phyloP scores from a whole-genome alignment of 441 rosid genomes.

The Gossypium gossypioides region DNA sequence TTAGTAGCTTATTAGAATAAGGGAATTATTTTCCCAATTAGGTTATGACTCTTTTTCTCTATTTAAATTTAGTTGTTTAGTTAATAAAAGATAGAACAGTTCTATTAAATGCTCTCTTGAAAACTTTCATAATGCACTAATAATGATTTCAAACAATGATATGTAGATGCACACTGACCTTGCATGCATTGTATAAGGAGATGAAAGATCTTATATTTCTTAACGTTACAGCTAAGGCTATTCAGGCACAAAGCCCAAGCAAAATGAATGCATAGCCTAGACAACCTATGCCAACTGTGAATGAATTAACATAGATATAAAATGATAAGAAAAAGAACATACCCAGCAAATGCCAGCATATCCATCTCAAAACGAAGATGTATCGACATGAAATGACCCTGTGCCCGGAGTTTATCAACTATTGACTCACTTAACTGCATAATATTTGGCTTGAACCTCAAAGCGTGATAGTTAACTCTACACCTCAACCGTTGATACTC shows the following conservation, averaged over 20 bases:
- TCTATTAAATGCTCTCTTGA: no score
- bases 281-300: not conserved
- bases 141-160: no score
- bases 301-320: slow-evolving; percentile 4
- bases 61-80: no score
- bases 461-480: slow-evolving; percentile 76
- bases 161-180: not conserved
- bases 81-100: no score
- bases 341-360: slow-evolving; percentile 98
- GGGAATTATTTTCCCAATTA: no score
- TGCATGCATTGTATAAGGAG: not conserved
- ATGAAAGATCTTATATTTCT: not conserved
- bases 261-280: not conserved
- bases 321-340: slow-evolving; percentile 23
- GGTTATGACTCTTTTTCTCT: no score
- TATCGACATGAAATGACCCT: slow-evolving; percentile 96
- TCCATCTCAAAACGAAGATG: slow-evolving; percentile 99
- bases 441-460: slow-evolving; percentile 82
- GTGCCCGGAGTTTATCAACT: slow-evolving; percentile 76
- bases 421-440: slow-evolving; percentile 80
- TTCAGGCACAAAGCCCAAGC: not conserved
- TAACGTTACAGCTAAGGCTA: not conserved
- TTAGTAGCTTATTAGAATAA: no score
- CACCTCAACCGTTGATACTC: slow-evolving; percentile 92
- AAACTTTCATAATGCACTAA: no score